Evolutionary conservation across 1,284 basidiomycete genomes (phyloP).

Genomic region (Leccinum colubrinum): DNA sequence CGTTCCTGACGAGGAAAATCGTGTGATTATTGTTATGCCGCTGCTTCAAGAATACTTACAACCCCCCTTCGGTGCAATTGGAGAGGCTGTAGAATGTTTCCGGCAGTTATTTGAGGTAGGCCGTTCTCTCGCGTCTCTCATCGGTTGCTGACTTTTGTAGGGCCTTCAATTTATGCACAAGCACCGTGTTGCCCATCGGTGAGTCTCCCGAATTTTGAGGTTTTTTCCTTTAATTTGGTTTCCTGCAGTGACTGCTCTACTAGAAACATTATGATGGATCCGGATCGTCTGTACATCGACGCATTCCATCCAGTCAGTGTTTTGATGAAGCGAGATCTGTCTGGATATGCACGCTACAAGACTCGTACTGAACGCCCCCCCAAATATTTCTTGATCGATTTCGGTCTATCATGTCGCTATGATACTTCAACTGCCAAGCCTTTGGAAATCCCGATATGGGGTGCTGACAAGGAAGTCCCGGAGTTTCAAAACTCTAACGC

Average conservation of each 20-base stretch:
- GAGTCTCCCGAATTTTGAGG: no score
- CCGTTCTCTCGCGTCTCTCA: no score
- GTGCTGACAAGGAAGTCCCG: no score
- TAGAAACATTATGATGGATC: conserved; percentile 39
- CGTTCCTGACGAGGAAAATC: conserved; percentile 14
- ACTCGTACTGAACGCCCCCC: no score
- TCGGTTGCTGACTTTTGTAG: background rate
- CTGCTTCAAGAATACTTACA: conserved; percentile 15
- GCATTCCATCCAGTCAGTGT: conserved; percentile 1
- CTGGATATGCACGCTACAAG: no score
- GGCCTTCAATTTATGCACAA: conserved; percentile 25
- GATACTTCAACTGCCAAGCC: no score
- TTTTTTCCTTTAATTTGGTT: no score
- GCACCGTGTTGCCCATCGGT: conserved; percentile 23
- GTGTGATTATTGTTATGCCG: conserved; percentile 32
- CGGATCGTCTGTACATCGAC: conserved; percentile 8
- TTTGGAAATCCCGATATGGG: no score
- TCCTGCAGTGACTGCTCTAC: conserved; percentile 15
- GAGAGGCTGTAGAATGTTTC: conserved; percentile 35
- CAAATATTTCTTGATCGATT: no score
- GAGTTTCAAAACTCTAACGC: no score
- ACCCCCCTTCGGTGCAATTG: conserved; percentile 21
- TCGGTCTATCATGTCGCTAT: no score
- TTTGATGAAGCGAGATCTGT: conserved; percentile 16
- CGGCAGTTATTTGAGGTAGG: conserved; percentile 38